Evolutionary conservation across 306 rosid genomes (phyloP).

Genomic region (Cucumis cinereus): DNA sequence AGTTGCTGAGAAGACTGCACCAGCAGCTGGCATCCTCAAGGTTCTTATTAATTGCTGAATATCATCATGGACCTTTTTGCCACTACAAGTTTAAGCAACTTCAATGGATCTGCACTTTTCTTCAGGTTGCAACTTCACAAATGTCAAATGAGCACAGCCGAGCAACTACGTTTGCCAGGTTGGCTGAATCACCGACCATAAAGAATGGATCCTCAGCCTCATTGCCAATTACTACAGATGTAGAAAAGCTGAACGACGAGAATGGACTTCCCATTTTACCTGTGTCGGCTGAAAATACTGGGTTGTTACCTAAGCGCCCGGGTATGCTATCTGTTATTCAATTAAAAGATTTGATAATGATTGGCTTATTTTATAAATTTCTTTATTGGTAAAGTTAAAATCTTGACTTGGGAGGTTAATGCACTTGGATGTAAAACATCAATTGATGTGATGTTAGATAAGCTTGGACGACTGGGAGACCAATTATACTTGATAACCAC

Average conservation of each 20-base stretch:
- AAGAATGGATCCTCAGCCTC: slow-evolving; percentile 27
- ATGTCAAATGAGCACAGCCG: slow-evolving; percentile 46
- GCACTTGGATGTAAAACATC: background rate
- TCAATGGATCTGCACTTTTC: background rate
- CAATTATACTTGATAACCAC: background rate
- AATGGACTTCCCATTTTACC: slow-evolving; percentile 41
- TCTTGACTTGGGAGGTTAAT: background rate
- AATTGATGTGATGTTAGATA: background rate
- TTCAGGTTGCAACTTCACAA: slow-evolving; percentile 14
- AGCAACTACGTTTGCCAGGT: slow-evolving; percentile 55
- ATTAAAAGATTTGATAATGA: background rate
- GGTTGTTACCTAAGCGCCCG: slow-evolving; percentile 51
- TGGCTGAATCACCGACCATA: slow-evolving; percentile 50
- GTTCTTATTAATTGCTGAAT: slow-evolving; percentile 10
- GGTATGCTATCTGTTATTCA: slow-evolving; percentile 23
- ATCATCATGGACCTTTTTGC: background rate
- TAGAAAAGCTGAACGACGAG: slow-evolving; percentile 21
- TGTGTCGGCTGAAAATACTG: slow-evolving; percentile 63
- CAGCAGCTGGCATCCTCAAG: slow-evolving; percentile 14
- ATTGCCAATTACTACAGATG: slow-evolving; percentile 18
- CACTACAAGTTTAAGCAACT: background rate
- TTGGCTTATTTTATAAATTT: background rate
- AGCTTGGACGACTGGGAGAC: background rate
- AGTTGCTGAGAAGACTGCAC: background rate
- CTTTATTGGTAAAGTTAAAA: background rate